Evolutionary conservation across 192 early-diverging fungal genomes (phyloP), one percentile per base, ranked within the genome.

Genomic region (Mortierella hygrophila): DNA sequence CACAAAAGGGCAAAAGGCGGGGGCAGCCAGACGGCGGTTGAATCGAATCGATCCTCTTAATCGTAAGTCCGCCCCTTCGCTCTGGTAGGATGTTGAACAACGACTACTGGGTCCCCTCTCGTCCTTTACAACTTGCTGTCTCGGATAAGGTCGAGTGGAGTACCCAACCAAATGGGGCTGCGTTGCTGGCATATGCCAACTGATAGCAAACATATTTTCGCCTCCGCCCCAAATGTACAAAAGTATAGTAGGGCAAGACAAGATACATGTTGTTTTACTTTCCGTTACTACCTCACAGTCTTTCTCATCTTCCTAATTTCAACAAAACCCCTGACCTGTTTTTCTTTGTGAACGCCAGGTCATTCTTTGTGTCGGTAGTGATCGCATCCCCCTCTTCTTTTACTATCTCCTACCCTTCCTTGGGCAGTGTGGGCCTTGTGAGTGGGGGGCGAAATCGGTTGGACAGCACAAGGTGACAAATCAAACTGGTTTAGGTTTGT

Each of bases 141-240:
- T 65, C 60, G 60, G 60, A 65, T 65, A 65, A 65, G 60, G 60
- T 13, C 7, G 13, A 15, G n/a, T 29, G 23, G 26, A 29, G n/a
- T 65, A 65, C 60, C 29, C 60, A 65, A 65, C 60, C 60, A 65
- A 65, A 65, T 65, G 26, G 29, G 60, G 60, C 60, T 65, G 60
- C 60, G 60, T 65, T 65, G 60, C 32, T 65, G 29, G 26, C 60
- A 65, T 65, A 65, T 65, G 60, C 29, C 13, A 65, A 29, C 13
- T 6, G 23, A 60, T 60, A 60, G 26, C 29, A 65, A 65, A 13
- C 29, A 32, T 65, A 65, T 32, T 65, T 26, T 26, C 55, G 1
- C 55, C n/a, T 57, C 60, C 60, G 60, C 60, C 29, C 3, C 26
- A 26, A 29, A 3, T 32, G 60, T 63, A 26, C 26, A 29, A 9